These are phyloP conservation scores for Fragilariopsis cylindrus DNA, from an alignment of 108 stramenopile species.

Conservation along the genomic window DNA sequence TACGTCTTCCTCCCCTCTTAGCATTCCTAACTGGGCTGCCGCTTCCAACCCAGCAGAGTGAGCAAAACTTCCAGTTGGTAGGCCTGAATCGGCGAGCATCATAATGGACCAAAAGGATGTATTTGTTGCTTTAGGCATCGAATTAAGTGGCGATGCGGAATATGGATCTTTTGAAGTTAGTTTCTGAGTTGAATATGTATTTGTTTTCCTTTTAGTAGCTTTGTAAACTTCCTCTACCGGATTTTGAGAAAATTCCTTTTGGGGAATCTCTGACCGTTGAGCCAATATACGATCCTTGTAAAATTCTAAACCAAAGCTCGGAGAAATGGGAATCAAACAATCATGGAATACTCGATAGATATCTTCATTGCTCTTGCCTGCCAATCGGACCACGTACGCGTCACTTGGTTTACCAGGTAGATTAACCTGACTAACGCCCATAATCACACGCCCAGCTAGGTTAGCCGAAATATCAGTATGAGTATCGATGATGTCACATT, in stretches of 20 bases:
- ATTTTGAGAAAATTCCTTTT: background rate
- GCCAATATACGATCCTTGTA: slow-evolving; percentile 48
- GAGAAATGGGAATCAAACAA: slow-evolving; percentile 36
- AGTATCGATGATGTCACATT: background rate
- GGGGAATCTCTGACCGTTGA: slow-evolving; percentile 11
- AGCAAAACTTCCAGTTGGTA: slow-evolving; percentile 85
- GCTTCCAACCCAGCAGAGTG: slow-evolving; percentile 85
- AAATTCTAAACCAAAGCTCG: slow-evolving; percentile 43
- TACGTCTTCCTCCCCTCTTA: slow-evolving; percentile 22
- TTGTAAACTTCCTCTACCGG: background rate
- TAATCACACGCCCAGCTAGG: slow-evolving; percentile 33
- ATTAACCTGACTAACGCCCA: slow-evolving; percentile 36
- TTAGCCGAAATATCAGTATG: background rate
- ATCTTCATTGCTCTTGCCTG: slow-evolving; percentile 58
- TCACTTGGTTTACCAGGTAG: slow-evolving; percentile 13
- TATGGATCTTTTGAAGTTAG: background rate
- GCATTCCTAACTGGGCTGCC: slow-evolving; percentile 70
- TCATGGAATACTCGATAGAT: slow-evolving; percentile 55
- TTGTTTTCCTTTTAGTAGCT: background rate
- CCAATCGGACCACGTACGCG: slow-evolving; percentile 39
- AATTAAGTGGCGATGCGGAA: background rate
- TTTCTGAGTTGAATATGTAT: background rate
- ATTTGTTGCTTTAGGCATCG: background rate
- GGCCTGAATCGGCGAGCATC: slow-evolving; percentile 71
- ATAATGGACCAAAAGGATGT: slow-evolving; percentile 39